Base-by-base conservation (phyloP, 148 eudicot genomes). In the Polygonum aviculare region DNA sequence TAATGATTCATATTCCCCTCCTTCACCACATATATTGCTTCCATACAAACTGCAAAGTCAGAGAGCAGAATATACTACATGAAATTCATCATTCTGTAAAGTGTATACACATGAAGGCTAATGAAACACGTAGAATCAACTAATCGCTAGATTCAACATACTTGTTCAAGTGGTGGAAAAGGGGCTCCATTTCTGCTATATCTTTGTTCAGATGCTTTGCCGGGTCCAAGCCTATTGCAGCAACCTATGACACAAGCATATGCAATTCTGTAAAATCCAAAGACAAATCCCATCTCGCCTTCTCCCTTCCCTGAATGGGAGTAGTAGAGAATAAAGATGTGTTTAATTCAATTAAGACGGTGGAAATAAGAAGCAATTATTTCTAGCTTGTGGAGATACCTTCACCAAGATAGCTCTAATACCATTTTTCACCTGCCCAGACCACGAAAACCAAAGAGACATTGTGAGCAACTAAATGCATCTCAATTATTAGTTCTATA, bases 1-100 rank as follows among this genome's bases (percentile, higher is more conserved):
- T 74, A 94, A 80, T 49, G 98, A 89, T 87, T 94, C 98, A 84
- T 94, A 94, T 83, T 94, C 98, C 75, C 98, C 98, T 75, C 98
- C 98, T 89, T 94, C 98, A 76, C 98, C 98, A 85, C 97, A 94
- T 38, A 94, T 93, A 85, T 94, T 94, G 70, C 88, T 87, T 77
- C 97, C 96, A 84, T 94, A 94, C 82, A 94, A 83, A 74, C 98
- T 94, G 90, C 70, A 81, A 74, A 80, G 4, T 12, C 4, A 48
- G 15, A 35, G 22, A 41, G 40, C 57, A 79, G 19, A 60, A 72
- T 50, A 63, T 45, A 33, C 74, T 38, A 26, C 31, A 60, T 31
- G 36, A 60, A 60, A 14, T 67, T 67, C 15, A 67, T 1, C 6
- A 62, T 62, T 59, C 33, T 59, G 19, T 33, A 36, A 35, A 26